Evolutionary conservation across 2,329 filamentous ascomycete species (phyloP).

Genomic region (Fusarium lyarnte): DNA sequence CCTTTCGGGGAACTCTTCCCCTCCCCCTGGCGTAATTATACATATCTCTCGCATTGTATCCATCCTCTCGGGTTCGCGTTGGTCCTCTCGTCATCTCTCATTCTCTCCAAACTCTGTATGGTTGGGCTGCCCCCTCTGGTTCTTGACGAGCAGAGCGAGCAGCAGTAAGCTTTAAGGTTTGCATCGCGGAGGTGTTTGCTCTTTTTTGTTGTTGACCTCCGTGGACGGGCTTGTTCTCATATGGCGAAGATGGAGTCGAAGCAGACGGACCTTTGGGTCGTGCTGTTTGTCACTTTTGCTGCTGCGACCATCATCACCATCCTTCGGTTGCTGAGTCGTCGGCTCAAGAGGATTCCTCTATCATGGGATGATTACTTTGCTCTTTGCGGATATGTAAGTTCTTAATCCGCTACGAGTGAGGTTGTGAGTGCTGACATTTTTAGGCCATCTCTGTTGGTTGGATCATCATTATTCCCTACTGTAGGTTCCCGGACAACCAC

Average conservation of each 20-base stretch:
- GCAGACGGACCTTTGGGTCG: conserved; percentile 26
- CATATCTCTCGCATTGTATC: conserved; percentile 7
- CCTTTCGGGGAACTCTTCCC: neutral
- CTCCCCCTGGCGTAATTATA: conserved; percentile 6
- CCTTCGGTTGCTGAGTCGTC: conserved; percentile 28
- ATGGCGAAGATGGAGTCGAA: conserved; percentile 14
- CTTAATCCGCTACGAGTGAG: no score
- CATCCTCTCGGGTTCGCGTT: conserved; percentile 9
- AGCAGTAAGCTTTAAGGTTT: neutral
- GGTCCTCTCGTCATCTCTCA: neutral
- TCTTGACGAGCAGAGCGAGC: conserved; percentile 5
- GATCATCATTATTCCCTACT: conserved; percentile 29
- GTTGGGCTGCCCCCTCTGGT: neutral
- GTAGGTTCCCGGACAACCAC: neutral
- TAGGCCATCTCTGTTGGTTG: conserved; percentile 28
- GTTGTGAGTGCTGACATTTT: neutral
- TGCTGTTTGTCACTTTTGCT: conserved; percentile 28
- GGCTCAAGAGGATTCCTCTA: conserved; percentile 20
- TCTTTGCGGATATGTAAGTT: conserved; percentile 27
- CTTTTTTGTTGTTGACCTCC: neutral
- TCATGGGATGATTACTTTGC: conserved; percentile 39
- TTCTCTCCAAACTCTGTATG: neutral
- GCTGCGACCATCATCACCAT: conserved; percentile 28
- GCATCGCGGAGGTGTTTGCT: neutral
- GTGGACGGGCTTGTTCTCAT: neutral